Conservation (phyloP, 805 yeast genomes). For the Ogataea nitratoaversa region DNA sequence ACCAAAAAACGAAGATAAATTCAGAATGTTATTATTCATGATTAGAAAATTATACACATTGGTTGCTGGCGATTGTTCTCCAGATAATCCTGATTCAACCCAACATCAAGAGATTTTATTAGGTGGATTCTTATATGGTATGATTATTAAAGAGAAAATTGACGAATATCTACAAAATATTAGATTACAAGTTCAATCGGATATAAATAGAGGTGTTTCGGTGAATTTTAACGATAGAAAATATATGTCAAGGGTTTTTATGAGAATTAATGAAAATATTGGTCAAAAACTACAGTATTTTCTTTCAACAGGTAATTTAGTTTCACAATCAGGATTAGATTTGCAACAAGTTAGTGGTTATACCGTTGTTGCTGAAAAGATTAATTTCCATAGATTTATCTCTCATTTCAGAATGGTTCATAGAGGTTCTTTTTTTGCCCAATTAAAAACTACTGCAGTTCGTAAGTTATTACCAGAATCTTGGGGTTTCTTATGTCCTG, state of each 20-base stretch:
- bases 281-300: conserved; percentile 94
- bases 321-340: conserved; percentile 95
- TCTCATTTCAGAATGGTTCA: conserved; percentile 99
- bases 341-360: conserved; percentile 97
- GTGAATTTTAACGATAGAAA: conserved; percentile 81
- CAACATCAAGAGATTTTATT: conserved; percentile 96
- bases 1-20: conserved; percentile 70
- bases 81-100: conserved; percentile 98
- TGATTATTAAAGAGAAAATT: conserved; percentile 93
- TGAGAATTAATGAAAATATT: conserved; percentile 83
- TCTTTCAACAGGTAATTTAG: conserved; percentile 93
- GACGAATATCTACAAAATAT: conserved; percentile 84
- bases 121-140: conserved; percentile 95
- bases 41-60: conserved; percentile 89
- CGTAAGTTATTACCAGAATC: conserved; percentile 95
- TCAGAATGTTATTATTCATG: conserved; percentile 86
- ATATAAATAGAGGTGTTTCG: conserved; percentile 73
- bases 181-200: conserved; percentile 69
- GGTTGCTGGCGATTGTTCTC: conserved; percentile 94
- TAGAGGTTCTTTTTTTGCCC: conserved; percentile 98
- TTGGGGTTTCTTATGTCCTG: conserved; percentile 99
- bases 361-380: conserved; percentile 98
- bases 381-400: conserved; percentile 92
- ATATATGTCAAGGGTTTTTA: conserved; percentile 74
- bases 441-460: conserved; percentile 94